Conservation (phyloP, 2,329 filamentous ascomycete species). For the Monilinia fructigena region DNA sequence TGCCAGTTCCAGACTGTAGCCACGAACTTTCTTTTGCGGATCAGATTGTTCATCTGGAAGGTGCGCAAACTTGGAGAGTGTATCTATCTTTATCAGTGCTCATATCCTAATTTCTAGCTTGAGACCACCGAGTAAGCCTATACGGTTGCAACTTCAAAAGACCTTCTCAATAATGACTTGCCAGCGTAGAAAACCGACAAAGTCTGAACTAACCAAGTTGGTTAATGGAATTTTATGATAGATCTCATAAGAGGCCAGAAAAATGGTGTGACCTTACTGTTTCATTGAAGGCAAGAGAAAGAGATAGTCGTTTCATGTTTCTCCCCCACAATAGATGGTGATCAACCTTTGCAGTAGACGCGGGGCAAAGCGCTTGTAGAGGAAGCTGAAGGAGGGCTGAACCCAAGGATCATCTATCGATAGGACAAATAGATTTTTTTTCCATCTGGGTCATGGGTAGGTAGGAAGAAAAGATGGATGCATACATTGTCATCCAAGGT, state of each 20-base stretch:
- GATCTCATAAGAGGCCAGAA: conserved; percentile 14
- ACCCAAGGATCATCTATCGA: conserved; percentile 21
- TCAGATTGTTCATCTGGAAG: neutral
- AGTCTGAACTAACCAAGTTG: neutral
- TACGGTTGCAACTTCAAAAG: neutral
- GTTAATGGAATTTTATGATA: neutral
- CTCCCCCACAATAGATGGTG: conserved; percentile 20
- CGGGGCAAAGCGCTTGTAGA: conserved; percentile 22
- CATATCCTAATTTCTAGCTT: neutral
- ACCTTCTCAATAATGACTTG: conserved; percentile 10
- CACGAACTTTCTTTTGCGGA: conserved; percentile 11
- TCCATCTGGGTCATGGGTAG: conserved; percentile 9
- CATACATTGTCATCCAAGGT: conserved; percentile 19
- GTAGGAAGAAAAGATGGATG: conserved; percentile 17
- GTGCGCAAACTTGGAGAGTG: neutral
- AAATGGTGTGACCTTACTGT: conserved; percentile 14
- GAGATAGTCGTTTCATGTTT: conserved; percentile 19
- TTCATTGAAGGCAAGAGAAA: neutral
- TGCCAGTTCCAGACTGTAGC: neutral
- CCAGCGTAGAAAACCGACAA: conserved; percentile 5
- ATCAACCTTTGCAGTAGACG: conserved; percentile 20
- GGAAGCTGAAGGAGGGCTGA: conserved; percentile 19
- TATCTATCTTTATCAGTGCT: neutral
- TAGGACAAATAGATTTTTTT: conserved; percentile 5
- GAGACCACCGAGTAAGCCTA: conserved; percentile 16